A percentile compares a stretch with the other conserved stretches of the same genome.
These are phyloP conservation scores for Pelargonium australe DNA, from an alignment of 441 rosid genomes.

Conservation along the genomic window DNA sequence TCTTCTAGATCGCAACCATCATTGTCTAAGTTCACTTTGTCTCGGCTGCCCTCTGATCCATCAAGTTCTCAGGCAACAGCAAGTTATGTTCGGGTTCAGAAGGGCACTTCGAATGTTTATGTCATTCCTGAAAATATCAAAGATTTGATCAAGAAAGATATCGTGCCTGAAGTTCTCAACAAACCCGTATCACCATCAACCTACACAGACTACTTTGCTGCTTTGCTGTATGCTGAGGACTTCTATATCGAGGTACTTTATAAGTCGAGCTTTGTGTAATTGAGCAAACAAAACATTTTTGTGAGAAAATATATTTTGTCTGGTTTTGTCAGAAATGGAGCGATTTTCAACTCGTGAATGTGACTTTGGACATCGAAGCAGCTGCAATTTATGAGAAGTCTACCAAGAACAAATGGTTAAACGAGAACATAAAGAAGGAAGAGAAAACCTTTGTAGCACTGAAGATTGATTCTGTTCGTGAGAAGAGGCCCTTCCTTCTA, in stretches of 20 bases:
- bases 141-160: slow-evolving; percentile 24
- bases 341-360: slow-evolving; percentile 18
- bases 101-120: slow-evolving; percentile 21
- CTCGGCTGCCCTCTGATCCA: neutral
- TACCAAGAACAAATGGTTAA: neutral
- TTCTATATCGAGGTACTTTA: slow-evolving; percentile 29
- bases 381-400: slow-evolving; percentile 13
- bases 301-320: neutral
- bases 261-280: neutral
- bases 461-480: slow-evolving; percentile 22
- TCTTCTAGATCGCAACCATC: neutral
- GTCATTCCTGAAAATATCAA: slow-evolving; percentile 18
- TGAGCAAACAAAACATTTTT: too few species aligned
- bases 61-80: neutral
- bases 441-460: slow-evolving; percentile 23
- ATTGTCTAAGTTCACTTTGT: neutral
- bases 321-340: slow-evolving; percentile 36
- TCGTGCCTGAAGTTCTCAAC: slow-evolving; percentile 24
- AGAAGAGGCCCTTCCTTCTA: slow-evolving; percentile 28
- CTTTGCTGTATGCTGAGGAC: slow-evolving; percentile 39
- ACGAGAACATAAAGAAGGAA: slow-evolving; percentile 2
- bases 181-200: slow-evolving; percentile 25
- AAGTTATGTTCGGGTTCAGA: neutral
- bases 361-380: slow-evolving; percentile 23
- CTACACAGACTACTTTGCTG: slow-evolving; percentile 34